These are phyloP conservation scores for Diversispora epigaea DNA, from an alignment of 192 early-diverging fungal genomes.

Conservation along the genomic window DNA sequence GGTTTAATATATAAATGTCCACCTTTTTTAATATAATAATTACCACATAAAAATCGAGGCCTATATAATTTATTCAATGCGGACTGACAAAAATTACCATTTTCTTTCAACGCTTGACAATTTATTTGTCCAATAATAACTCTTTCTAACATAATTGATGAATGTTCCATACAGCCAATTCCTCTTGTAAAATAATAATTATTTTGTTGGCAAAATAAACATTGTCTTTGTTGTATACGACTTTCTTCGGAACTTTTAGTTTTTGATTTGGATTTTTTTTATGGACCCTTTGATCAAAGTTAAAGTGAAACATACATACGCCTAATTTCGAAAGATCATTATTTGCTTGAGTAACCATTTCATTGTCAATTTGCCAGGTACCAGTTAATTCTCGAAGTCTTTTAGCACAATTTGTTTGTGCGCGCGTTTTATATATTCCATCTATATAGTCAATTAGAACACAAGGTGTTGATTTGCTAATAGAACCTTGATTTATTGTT, in stretches of 20 bases:
- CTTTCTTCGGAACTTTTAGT: background rate
- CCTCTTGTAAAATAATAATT: background rate
- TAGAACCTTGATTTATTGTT: no score
- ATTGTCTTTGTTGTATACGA: background rate
- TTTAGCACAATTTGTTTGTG: background rate
- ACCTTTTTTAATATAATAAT: background rate
- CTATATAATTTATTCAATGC: background rate
- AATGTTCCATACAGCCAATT: background rate
- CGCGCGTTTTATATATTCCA: background rate
- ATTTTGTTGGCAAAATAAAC: background rate
- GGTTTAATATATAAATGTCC: background rate
- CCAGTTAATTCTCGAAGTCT: background rate
- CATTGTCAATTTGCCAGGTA: background rate
- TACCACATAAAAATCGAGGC: background rate
- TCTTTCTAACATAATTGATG: background rate
- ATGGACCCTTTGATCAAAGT: background rate
- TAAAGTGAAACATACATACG: background rate
- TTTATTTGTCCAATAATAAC: background rate
- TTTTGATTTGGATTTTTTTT: conserved; percentile 2
- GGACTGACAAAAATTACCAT: background rate
- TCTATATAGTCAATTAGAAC: background rate
- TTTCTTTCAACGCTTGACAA: background rate
- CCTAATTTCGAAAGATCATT: background rate
- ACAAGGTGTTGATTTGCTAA: no score
- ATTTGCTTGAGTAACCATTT: background rate